Evolutionary conservation across 2,329 filamentous ascomycete species (phyloP).

Genomic region (Talaromyces sp.): DNA sequence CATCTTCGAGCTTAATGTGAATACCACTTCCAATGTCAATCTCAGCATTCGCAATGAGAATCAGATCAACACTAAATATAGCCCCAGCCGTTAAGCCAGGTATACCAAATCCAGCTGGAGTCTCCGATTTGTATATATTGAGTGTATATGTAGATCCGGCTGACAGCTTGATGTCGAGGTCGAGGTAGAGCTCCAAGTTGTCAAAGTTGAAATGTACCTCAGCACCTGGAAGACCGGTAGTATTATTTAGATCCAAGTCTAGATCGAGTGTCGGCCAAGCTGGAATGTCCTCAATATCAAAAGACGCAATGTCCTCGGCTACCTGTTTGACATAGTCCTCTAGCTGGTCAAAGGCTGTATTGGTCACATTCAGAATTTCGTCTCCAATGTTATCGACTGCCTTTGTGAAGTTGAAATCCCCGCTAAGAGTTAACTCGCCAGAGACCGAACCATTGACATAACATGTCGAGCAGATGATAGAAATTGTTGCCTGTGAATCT

Average conservation of each 20-base stretch:
- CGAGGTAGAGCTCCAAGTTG: constrained; percentile 56
- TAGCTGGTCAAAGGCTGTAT: background rate
- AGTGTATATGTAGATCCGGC: constrained; percentile 52
- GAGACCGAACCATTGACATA: constrained; percentile 54
- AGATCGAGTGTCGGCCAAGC: constrained; percentile 36
- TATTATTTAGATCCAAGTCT: constrained; percentile 41
- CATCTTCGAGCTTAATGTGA: constrained; percentile 58
- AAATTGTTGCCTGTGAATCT: background rate
- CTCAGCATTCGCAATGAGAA: constrained; percentile 51
- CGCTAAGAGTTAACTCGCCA: constrained; percentile 47
- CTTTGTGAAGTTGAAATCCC: constrained; percentile 27
- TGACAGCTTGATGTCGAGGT: constrained; percentile 49
- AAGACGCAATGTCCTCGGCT: background rate
- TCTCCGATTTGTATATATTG: constrained; percentile 53
- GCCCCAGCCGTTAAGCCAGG: constrained; percentile 50
- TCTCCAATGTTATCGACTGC: constrained; percentile 22
- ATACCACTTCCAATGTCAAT: constrained; percentile 59
- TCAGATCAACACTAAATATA: constrained; percentile 55
- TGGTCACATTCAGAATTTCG: constrained; percentile 1
- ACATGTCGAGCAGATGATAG: constrained; percentile 49
- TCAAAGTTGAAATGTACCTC: constrained; percentile 51
- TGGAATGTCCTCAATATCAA: background rate
- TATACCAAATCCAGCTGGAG: constrained; percentile 47
- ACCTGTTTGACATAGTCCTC: constrained; percentile 1
- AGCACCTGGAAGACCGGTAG: constrained; percentile 30